phyloP scores from a whole-genome alignment of 192 early-diverging fungal species.

The Umbelopsis sp. region DNA sequence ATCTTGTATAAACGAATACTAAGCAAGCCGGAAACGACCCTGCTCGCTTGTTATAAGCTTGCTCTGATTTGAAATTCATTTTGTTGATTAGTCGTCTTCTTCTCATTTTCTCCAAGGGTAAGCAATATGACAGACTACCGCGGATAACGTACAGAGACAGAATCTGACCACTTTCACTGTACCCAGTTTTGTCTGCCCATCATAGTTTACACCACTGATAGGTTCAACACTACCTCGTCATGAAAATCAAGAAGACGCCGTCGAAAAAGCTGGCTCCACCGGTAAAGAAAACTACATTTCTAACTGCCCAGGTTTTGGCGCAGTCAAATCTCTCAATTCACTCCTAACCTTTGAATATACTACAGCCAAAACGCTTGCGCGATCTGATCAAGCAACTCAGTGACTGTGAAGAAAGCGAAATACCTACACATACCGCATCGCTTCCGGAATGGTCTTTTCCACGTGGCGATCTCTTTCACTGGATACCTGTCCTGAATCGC shows the following conservation, averaged over 20 bases:
- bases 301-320: neutral
- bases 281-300: constrained; percentile 46
- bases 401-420: constrained; percentile 55
- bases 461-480: constrained; percentile 94
- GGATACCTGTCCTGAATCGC: constrained; percentile 92
- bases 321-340: neutral
- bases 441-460: constrained; percentile 75
- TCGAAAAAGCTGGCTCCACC: constrained; percentile 63
- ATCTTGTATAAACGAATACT: neutral
- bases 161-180: too few relatives aligned
- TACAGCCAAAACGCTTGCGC: constrained; percentile 58
- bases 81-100: neutral
- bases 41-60: constrained; percentile 22
- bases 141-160: too few relatives aligned
- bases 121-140: too few relatives aligned
- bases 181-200: too few relatives aligned
- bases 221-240: constrained; percentile 14
- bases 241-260: constrained; percentile 67
- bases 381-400: constrained; percentile 54
- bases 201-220: neutral
- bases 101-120: neutral
- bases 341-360: neutral
- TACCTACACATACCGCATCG: constrained; percentile 54
- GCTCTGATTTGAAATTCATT: neutral
- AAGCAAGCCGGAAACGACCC: constrained; percentile 15